Percentiles rank a stretch among this genome's conserved stretches.
phyloP scores from a whole-genome alignment of 768 basidiomycete species.

The Kwoniella mangroviensis region DNA sequence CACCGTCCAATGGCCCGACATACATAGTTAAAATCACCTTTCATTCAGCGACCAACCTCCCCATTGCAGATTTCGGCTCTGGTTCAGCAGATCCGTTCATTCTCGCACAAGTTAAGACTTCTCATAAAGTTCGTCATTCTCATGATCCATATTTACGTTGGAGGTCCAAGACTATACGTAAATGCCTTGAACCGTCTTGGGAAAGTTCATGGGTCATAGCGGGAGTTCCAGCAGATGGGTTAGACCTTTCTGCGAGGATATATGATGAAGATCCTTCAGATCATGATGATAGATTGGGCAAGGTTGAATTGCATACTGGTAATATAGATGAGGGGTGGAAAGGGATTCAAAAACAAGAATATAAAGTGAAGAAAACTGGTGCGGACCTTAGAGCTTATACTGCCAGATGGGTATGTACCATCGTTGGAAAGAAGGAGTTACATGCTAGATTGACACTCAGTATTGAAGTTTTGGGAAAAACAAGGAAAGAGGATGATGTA shows the following conservation, averaged over 20 bases:
- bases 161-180: conserved; percentile 43
- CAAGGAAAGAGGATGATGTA: conserved; percentile 47
- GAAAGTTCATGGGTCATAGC: conserved; percentile 45
- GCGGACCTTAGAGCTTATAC: conserved; percentile 44
- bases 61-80: conserved; percentile 47
- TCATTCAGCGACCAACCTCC: conserved; percentile 47
- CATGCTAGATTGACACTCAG: conserved; percentile 43
- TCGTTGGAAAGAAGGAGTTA: conserved; percentile 24
- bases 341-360: conserved; percentile 38
- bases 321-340: conserved; percentile 36
- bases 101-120: conserved; percentile 47
- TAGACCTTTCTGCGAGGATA: conserved; percentile 39
- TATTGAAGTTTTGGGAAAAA: conserved; percentile 57
- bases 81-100: conserved; percentile 50
- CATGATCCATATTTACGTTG: conserved; percentile 46
- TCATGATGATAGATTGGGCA: conserved; percentile 52
- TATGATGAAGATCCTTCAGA: conserved; percentile 54
- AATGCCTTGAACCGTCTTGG: conserved; percentile 44
- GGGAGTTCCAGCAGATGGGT: conserved; percentile 45
- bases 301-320: conserved; percentile 37
- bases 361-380: conserved; percentile 43
- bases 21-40: conserved; percentile 54
- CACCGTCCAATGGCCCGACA: conserved; percentile 29
- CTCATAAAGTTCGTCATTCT: conserved; percentile 27
- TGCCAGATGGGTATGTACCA: conserved; percentile 29